Base-by-base conservation (phyloP, 179 eudicot genomes). In the Actinidia arguta region DNA sequence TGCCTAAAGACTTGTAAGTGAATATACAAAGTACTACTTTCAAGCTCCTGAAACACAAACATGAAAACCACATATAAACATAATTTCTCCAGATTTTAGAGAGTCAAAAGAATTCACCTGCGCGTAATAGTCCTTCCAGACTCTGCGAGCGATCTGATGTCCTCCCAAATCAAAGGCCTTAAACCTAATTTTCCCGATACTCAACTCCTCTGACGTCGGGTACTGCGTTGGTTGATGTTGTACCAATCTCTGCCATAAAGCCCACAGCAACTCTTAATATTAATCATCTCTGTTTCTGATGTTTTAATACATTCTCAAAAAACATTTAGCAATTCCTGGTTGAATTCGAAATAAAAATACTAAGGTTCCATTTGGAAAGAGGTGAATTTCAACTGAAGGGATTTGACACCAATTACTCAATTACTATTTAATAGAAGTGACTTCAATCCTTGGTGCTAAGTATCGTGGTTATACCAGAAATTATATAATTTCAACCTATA, bases 131-230 rank as follows among this genome's bases (percentile, higher is more conserved):
- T 86, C 88, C 81, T 86, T 86, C 88, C 88, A 86, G 18, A 86
- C 86, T 80, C 88, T 73, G 17, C 88, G 86, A 18, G 88, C 88
- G 50, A 83, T 86, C 84, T 81, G 86, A 80, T 86, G 88, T 27
- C 88, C 88, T 44, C 88, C 88, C 82, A 86, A 83, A 83, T 86
- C 88, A 73, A 86, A 86, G n/a, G 88, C 88, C 79, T 86, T 86
- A 39, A 86, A 86, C 80, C 83, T 86, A 68, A 86, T 86, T 81
- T 86, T 76, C 56, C 88, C 88, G 31, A 86, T 83, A 78, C 86
- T 83, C 80, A 86, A 78, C 68, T 86, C 88, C 71, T 86, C 88
- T 14, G 88, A 86, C 17, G 88, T 86, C 22, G 88, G 88, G 78
- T 81, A 78, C 51, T 86, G 88, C 6, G 88, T 86, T 59, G 88